Evolutionary conservation across 2,329 filamentous ascomycete genomes (phyloP).

Genomic region (Akanthomyces muscarius): DNA sequence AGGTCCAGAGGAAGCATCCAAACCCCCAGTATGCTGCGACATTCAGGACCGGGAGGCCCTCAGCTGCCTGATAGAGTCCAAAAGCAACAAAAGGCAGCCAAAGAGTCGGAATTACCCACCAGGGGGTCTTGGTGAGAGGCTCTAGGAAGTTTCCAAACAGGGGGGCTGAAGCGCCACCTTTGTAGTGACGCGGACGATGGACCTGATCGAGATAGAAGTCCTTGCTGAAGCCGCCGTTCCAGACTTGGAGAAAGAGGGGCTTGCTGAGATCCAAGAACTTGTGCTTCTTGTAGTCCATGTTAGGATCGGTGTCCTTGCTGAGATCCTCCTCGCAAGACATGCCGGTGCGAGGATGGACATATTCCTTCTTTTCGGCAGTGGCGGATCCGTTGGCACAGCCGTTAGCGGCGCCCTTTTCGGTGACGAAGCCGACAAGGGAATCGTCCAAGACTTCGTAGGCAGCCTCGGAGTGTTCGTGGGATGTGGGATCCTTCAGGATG

Average conservation of each 20-base stretch:
- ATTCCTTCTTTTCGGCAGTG: conserved; percentile 26
- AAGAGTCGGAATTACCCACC: conserved; percentile 80
- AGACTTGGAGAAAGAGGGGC: conserved; percentile 84
- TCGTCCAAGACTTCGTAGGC: conserved; percentile 97
- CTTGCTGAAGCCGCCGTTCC: conserved; percentile 82
- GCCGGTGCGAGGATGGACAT: conserved; percentile 65
- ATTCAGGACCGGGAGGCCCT: conserved; percentile 50
- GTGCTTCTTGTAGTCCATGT: conserved; percentile 76
- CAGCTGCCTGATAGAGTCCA: conserved; percentile 61
- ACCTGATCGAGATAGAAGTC: conserved; percentile 97
- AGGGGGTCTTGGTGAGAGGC: conserved; percentile 89
- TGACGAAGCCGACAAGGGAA: conserved; percentile 75
- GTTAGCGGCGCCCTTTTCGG: conserved; percentile 46
- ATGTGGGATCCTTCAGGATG: conserved; percentile 77
- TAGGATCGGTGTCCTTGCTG: conserved; percentile 74
- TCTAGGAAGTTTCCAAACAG: conserved; percentile 98
- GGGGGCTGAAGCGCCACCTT: conserved; percentile 84
- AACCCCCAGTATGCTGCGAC: conserved; percentile 61
- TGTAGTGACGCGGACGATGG: conserved; percentile 93
- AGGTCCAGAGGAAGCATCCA: conserved; percentile 78
- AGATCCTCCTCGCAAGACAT: conserved; percentile 88
- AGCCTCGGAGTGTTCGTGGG: conserved; percentile 81
- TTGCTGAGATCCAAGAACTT: conserved; percentile 88
- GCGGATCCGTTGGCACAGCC: conserved; percentile 28
- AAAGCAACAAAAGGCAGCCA: conserved; percentile 83